A percentile compares a stretch with the other conserved stretches of the same genome.
Conservation (phyloP, 2,329 filamentous ascomycete species). For the Clonostachys sp. region DNA sequence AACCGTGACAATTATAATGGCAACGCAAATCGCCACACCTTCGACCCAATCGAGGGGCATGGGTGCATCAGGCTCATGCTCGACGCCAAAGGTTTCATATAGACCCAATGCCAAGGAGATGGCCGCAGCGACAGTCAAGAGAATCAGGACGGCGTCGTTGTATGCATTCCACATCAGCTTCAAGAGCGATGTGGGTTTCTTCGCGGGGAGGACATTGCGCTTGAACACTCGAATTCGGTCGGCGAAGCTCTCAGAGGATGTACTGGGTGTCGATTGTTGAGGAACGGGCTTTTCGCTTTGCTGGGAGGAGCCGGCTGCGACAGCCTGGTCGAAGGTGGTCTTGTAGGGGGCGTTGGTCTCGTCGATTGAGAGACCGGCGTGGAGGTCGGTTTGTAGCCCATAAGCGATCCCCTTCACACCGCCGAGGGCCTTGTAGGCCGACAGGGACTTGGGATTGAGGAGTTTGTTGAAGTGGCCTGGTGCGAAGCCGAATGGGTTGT, state of each 20-base stretch:
- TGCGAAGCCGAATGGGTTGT: conserved; percentile 81
- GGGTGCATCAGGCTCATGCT: conserved; percentile 34
- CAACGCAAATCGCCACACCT: conserved; percentile 61
- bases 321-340: conserved; percentile 2
- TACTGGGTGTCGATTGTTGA: not conserved
- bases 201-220: conserved; percentile 57
- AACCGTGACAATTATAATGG: conserved; percentile 59
- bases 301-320: not conserved
- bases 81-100: conserved; percentile 57
- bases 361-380: conserved; percentile 68
- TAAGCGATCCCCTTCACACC: conserved; percentile 70
- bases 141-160: conserved; percentile 64
- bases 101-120: conserved; percentile 63
- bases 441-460: conserved; percentile 77
- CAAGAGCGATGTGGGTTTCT: conserved; percentile 57
- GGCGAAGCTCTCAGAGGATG: conserved; percentile 12
- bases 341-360: conserved; percentile 48
- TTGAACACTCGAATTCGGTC: conserved; percentile 56
- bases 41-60: conserved; percentile 59
- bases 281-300: not conserved
- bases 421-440: conserved; percentile 73
- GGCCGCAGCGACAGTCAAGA: conserved; percentile 60
- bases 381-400: conserved; percentile 66
- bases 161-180: conserved; percentile 63
- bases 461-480: conserved; percentile 79